A percentile compares a stretch with the other conserved stretches of the same genome.
Evolutionary conservation across 108 stramenopile genomes (phyloP).

Genomic region (Nitzschia sp.): DNA sequence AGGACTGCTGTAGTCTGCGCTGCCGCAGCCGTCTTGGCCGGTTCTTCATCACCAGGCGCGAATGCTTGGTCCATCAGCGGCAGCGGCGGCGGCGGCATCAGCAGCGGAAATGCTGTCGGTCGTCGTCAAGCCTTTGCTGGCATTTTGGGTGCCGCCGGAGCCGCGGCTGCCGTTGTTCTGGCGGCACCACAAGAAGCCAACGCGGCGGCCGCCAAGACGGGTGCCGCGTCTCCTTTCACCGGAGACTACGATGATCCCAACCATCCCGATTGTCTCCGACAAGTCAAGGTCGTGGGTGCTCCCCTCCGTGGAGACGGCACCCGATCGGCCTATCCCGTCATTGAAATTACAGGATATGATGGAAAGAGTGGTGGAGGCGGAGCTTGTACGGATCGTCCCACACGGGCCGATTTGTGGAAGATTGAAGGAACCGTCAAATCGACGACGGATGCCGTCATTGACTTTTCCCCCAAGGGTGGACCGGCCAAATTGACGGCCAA

Average conservation of each 20-base stretch:
- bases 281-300: slow-evolving; percentile 48
- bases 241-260: slow-evolving; percentile 51
- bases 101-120: no score
- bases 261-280: slow-evolving; percentile 44
- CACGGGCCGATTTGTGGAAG: slow-evolving; percentile 47
- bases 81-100: no score
- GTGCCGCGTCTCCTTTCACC: slow-evolving; percentile 35
- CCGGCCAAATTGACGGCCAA: slow-evolving; percentile 33
- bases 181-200: slow-evolving; percentile 20
- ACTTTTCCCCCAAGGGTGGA: slow-evolving; percentile 51
- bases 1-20: no score
- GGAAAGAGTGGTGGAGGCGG: slow-evolving; percentile 29
- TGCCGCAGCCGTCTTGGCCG: no score
- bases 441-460: slow-evolving; percentile 21
- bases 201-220: slow-evolving; percentile 32
- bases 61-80: no score
- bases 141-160: slow-evolving; percentile 6
- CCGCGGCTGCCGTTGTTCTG: slow-evolving; percentile 24
- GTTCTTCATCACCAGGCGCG: no score
- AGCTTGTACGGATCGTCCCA: slow-evolving; percentile 41
- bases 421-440: slow-evolving; percentile 31
- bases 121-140: background rate
- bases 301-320: slow-evolving; percentile 41
- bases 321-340: slow-evolving; percentile 37
- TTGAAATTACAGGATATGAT: slow-evolving; percentile 46